Conservation (phyloP, 495 filamentous ascomycete genomes). For the Penicillium roqueforti region DNA sequence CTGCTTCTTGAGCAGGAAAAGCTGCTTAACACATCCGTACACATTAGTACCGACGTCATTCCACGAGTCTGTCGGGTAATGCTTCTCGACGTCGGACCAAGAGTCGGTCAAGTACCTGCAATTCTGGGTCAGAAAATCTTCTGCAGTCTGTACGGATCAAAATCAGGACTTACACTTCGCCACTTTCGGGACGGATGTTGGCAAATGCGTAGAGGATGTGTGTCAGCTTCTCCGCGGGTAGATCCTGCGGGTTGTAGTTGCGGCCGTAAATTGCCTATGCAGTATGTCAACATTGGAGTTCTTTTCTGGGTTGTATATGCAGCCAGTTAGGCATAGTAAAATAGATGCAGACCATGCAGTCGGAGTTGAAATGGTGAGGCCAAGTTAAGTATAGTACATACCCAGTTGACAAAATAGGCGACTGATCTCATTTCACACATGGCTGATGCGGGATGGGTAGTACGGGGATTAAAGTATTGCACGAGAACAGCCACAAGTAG, state of each 20-base stretch:
- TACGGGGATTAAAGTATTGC: slow-evolving; percentile 14
- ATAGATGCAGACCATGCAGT: background rate
- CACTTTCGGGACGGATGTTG: slow-evolving; percentile 68
- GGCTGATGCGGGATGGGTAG: slow-evolving; percentile 16
- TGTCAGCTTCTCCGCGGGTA: slow-evolving; percentile 83
- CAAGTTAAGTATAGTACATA: slow-evolving; percentile 27
- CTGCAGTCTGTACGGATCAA: background rate
- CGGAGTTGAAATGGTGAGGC: background rate
- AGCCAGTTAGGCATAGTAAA: background rate
- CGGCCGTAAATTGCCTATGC: slow-evolving; percentile 80
- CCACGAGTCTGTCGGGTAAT: slow-evolving; percentile 55
- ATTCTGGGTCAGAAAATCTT: background rate
- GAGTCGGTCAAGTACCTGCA: slow-evolving; percentile 67
- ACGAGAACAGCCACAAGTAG: slow-evolving; percentile 22
- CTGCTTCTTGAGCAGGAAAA: slow-evolving; percentile 82
- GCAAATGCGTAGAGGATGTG: slow-evolving; percentile 92
- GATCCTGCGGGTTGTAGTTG: slow-evolving; percentile 78
- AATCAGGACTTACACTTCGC: slow-evolving; percentile 62
- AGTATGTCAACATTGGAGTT: background rate
- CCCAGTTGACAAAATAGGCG: slow-evolving; percentile 57
- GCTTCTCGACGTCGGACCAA: slow-evolving; percentile 86
- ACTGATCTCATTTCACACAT: slow-evolving; percentile 44
- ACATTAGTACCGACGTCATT: slow-evolving; percentile 44
- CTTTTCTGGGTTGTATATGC: background rate
- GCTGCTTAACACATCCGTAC: slow-evolving; percentile 78